Base-by-base conservation (phyloP, 1,284 basidiomycete genomes). In the Sphagnurus paluster region DNA sequence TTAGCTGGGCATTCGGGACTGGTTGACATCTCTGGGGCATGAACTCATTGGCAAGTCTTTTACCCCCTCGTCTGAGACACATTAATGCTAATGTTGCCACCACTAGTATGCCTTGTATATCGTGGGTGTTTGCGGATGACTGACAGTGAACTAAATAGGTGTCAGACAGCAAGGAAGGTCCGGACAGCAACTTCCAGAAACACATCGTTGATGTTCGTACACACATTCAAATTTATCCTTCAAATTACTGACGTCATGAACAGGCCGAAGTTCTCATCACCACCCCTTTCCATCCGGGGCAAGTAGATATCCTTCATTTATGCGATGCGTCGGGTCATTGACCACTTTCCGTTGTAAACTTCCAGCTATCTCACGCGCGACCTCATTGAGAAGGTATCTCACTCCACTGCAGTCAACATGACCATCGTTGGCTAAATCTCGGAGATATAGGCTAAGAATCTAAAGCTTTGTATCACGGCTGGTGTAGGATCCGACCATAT, bases 401-500 rank as follows among this genome's bases (percentile, higher is more conserved):
- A 17, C 23, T n/a, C 19, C 25, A 21, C 23, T 48, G n/a, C 34
- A 14, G 40, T 33, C 32, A 28, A 21, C 23, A n/a, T 16, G 14
- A 32, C 34, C 19, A 26, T 28, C 24, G 42, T 5, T 42, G 33
- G 14, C 38, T 33, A 37, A 39, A 49, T 20, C 48, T 38, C 26
- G 58, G 36, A 72, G 34, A 6, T 42, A 1, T 42, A 90, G 77
- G 91, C 94, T 28, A 87, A 87, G 70, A 95, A 96, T 61, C 81
- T 98, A 60, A 96, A 94, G 73, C 70, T 96, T 53, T 93, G 89
- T 62, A 80, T 97, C 60, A 98, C 94, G 8, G 94, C 94, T 43
- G 94, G 94, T 70, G 93, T 98, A 38, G 93, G 93, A 10, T 94
- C 91, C 24, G 94, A 96, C 72, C 91, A 93, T 70, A 84, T 97